Conservation (phyloP, 495 filamentous ascomycete genomes). For the Xylaria intraflava region DNA sequence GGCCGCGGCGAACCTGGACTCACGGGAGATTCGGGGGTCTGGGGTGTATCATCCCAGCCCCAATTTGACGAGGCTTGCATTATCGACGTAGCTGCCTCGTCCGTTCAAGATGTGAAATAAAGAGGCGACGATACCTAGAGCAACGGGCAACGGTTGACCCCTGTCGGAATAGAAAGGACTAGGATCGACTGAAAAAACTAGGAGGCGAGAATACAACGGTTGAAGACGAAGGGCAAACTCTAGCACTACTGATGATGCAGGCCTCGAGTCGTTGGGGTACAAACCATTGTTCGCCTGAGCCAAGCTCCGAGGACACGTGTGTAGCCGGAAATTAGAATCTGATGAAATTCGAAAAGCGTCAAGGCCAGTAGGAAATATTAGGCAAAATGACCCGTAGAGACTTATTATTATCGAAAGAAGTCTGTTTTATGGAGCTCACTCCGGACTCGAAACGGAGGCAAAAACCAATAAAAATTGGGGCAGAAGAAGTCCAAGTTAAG, state of each 20-base stretch:
- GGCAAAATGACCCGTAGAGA: not conserved
- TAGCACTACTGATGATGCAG: constrained; percentile 5
- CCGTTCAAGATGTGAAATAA: not conserved
- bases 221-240: constrained; percentile 6
- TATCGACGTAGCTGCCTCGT: not conserved
- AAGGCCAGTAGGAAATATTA: not conserved
- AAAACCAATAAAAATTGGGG: not conserved
- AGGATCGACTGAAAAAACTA: not conserved
- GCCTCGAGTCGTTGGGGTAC: constrained; percentile 10
- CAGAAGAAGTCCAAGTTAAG: not conserved
- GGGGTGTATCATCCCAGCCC: not conserved
- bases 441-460: not conserved
- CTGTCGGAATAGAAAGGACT: not conserved
- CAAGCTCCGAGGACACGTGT: constrained; percentile 13
- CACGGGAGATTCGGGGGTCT: not conserved
- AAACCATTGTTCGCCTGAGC: constrained; percentile 14
- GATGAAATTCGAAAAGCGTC: not conserved
- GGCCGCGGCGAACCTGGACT: not conserved
- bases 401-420: not conserved
- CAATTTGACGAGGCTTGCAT: constrained; percentile 10
- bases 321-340: not conserved
- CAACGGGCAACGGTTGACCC: not conserved
- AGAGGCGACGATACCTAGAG: not conserved
- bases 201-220: not conserved
- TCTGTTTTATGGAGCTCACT: not conserved